Conservation (phyloP, 2,329 filamentous ascomycete species). For the Torrubiellomyces zombiae region DNA sequence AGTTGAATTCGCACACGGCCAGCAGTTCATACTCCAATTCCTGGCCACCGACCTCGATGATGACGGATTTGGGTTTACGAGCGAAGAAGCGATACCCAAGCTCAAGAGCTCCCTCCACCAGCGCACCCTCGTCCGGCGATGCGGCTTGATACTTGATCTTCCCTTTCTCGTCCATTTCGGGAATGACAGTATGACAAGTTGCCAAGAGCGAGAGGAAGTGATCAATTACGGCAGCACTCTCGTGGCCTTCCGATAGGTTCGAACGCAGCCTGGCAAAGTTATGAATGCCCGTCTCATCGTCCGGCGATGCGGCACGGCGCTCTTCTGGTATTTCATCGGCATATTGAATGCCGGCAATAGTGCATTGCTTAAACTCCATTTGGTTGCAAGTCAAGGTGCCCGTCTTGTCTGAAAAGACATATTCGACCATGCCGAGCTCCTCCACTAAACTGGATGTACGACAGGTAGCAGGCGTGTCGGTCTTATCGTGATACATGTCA, state of each 20-base stretch:
- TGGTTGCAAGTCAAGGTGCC: conserved; percentile 94
- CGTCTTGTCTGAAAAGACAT: conserved; percentile 97
- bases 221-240: conserved; percentile 37
- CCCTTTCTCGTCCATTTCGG: conserved; percentile 65
- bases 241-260: conserved; percentile 44
- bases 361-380: conserved; percentile 97
- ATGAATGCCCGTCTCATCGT: conserved; percentile 68
- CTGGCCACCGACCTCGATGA: conserved; percentile 58
- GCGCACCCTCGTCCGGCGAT: conserved; percentile 90
- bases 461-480: conserved; percentile 88
- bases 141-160: conserved; percentile 96
- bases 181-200: conserved; percentile 94
- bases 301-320: conserved; percentile 60
- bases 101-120: conserved; percentile 75
- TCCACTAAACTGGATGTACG: conserved; percentile 92
- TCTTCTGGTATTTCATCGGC: conserved; percentile 86
- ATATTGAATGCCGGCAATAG: conserved; percentile 87
- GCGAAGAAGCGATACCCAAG: conserved; percentile 85
- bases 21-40: conserved; percentile 76
- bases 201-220: conserved; percentile 79
- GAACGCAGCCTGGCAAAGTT: conserved; percentile 62
- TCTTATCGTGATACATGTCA: conserved; percentile 94
- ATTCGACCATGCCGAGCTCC: conserved; percentile 94
- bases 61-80: conserved; percentile 75
- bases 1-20: conserved; percentile 98